Base-by-base conservation (phyloP, 139 green algal genomes). In the Gonium pectorale region DNA sequence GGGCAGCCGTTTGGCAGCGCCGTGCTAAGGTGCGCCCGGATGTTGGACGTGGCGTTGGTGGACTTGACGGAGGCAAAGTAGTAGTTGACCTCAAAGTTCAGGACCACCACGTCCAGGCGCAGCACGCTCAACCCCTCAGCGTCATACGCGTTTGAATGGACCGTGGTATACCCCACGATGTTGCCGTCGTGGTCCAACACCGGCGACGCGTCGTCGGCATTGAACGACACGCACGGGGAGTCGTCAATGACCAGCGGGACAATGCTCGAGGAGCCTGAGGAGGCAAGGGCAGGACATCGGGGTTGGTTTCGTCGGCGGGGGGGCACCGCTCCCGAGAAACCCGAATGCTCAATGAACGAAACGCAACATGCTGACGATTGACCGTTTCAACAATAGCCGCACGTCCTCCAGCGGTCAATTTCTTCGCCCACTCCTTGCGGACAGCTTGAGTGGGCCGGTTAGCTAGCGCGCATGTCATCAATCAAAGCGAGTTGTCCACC, bases 241-340 rank as follows among this genome's bases (percentile, higher is more conserved):
- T 79, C 70, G 21, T 79, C 70, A 44, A 79, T 64, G 0, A 79
- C 70, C 31, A 79, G 19, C 0, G 70, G 70, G 26, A 79, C 70
- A 3, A 79, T 64, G 46, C 70, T 79, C 2, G 70, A 79, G 0
- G 46, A 22, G 5, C 70, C 70, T 79, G 70, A 51, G 41, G 41
- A 11, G 9, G 15, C 56, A 64, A 6, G 49, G 17, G 49, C 49
- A 56, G 17, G 49, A 26, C 49, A 56, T 17, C n/a, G n/a, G n/a
- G n/a, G n/a, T n/a, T n/a, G n/a, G n/a, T n/a, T n/a, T n/a, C n/a
- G n/a, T n/a, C n/a, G n/a, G n/a, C n/a, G n/a, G n/a, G n/a, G n/a
- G n/a, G n/a, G n/a, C n/a, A n/a, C n/a, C n/a, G n/a, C n/a, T n/a
- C n/a, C n/a, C n/a, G n/a, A n/a, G n/a, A n/a, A n/a, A n/a, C n/a